A percentile compares a stretch with the other conserved stretches of the same genome.
Conservation (phyloP, 2,329 filamentous ascomycete species). For the Scedosporium dehoogii region DNA sequence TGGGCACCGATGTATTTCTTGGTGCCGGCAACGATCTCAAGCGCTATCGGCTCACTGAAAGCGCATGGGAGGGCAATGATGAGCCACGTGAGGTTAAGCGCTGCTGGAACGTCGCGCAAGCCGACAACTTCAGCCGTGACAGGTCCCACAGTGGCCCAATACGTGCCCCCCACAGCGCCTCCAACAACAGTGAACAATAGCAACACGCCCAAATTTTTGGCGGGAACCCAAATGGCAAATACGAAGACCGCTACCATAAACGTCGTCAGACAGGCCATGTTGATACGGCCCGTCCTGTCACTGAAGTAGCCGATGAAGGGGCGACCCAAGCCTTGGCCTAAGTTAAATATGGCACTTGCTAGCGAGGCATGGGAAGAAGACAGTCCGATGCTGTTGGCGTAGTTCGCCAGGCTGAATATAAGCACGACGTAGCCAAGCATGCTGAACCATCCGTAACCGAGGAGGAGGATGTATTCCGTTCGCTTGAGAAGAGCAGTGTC, state of each 20-base stretch:
- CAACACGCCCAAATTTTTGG: constrained; percentile 51
- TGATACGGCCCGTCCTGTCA: constrained; percentile 61
- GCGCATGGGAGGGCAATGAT: constrained; percentile 60
- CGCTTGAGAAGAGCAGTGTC: constrained; percentile 52
- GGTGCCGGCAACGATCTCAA: constrained; percentile 37
- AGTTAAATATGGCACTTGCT: constrained; percentile 63
- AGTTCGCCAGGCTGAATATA: constrained; percentile 68
- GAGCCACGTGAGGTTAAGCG: constrained; percentile 62
- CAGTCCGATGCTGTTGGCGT: constrained; percentile 59
- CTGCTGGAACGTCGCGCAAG: constrained; percentile 55
- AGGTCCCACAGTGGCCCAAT: constrained; percentile 60
- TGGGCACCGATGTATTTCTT: constrained; percentile 42
- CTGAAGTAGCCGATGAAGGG: constrained; percentile 64
- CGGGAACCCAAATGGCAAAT: constrained; percentile 65
- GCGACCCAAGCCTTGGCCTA: constrained; percentile 56
- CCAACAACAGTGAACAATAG: constrained; percentile 64
- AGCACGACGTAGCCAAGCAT: constrained; percentile 67
- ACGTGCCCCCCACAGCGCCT: constrained; percentile 59
- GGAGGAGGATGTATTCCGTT: constrained; percentile 52
- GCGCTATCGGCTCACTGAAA: constrained; percentile 55
- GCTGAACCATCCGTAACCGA: constrained; percentile 60
- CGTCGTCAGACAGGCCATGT: constrained; percentile 58
- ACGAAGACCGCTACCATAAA: constrained; percentile 54
- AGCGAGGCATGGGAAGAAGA: constrained; percentile 57
- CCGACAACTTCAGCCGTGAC: constrained; percentile 68